Conservation (phyloP, 495 filamentous ascomycete species). For the Hypoxylon fuscum region DNA sequence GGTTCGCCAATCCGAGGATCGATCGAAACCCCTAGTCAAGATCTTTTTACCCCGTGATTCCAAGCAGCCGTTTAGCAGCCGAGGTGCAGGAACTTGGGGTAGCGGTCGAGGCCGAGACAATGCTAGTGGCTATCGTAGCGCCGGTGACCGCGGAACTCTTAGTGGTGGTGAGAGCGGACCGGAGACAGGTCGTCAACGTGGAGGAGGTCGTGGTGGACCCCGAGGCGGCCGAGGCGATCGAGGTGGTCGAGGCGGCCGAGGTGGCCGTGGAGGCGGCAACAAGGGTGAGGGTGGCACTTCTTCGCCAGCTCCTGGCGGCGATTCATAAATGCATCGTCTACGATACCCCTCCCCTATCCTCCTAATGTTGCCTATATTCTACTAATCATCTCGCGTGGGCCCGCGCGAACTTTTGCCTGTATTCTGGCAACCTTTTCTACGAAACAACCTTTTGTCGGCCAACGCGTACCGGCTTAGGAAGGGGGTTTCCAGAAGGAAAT, state of each 20-base stretch:
- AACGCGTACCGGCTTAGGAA: constrained; percentile 38
- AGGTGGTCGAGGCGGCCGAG: constrained; percentile 63
- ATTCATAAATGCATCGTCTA: constrained; percentile 52
- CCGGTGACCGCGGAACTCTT: constrained; percentile 47
- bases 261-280: constrained; percentile 67
- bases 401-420: constrained; percentile 36
- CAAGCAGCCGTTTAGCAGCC: constrained; percentile 57
- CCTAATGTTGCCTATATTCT: constrained; percentile 22
- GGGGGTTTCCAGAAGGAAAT: constrained; percentile 28
- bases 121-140: constrained; percentile 75
- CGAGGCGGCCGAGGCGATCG: constrained; percentile 62
- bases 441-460: constrained; percentile 44
- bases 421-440: constrained; percentile 35
- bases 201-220: constrained; percentile 70
- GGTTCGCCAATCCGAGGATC: constrained; percentile 67
- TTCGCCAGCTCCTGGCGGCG: constrained; percentile 61
- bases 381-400: constrained; percentile 45
- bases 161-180: constrained; percentile 78
- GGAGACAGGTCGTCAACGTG: constrained; percentile 71
- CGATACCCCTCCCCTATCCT: not conserved
- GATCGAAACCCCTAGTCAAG: constrained; percentile 80
- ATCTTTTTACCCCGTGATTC: constrained; percentile 74
- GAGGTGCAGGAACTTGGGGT: constrained; percentile 77
- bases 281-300: constrained; percentile 62
- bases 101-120: constrained; percentile 68